Base-by-base conservation (phyloP, 306 rosid species). In the Echinosophora koreensis region DNA sequence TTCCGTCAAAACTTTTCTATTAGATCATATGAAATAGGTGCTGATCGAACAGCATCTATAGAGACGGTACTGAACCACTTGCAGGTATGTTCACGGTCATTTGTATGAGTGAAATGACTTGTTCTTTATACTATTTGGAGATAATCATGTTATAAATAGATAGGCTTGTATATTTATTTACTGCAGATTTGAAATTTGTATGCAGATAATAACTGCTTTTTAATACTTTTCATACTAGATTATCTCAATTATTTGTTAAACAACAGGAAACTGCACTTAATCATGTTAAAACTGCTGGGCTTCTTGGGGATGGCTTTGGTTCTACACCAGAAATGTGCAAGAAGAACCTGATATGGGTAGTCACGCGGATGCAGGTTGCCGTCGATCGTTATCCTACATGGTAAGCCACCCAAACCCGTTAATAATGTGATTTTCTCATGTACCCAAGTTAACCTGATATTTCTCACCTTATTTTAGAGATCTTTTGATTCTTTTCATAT, bases 11-110 rank as follows among this genome's bases (percentile, higher is more conserved):
- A 91, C 80, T 96, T 96, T 87, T 74, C 99, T 68, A 96, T 96
- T 83, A 88, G 99, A 79, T 96, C 99, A 6, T 96, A 96, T 86
- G 99, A 96, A 89, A 93, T 96, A 79, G 99, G 99, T 77, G 99
- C 99, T 3, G 99, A 96, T 85, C 93, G 99, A 22, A 96, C 99
- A 8, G 98, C 99, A 7, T 96, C 99, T 54, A 91, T 96, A 82
- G 99, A 96, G 71, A 96, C 99, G 0, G 76, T 91, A 65, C 91
- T 96, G 99, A 96, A 96, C 89, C 99, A 96, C 88, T 88, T 96
- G 76, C 99, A 96, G 93, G 99, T 91, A 84, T 66, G 56, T 12
- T 77, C 15, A 62, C 16, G 10, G 11, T 44, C 12, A 6, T 34
- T 35, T 15, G 2, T 4, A 13, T 2, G 6, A 47, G 52, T 13